Evolutionary conservation across 2,329 filamentous ascomycete species (phyloP), one percentile per base, ranked within the genome.

Genomic region (Coniochaeta sp.): DNA sequence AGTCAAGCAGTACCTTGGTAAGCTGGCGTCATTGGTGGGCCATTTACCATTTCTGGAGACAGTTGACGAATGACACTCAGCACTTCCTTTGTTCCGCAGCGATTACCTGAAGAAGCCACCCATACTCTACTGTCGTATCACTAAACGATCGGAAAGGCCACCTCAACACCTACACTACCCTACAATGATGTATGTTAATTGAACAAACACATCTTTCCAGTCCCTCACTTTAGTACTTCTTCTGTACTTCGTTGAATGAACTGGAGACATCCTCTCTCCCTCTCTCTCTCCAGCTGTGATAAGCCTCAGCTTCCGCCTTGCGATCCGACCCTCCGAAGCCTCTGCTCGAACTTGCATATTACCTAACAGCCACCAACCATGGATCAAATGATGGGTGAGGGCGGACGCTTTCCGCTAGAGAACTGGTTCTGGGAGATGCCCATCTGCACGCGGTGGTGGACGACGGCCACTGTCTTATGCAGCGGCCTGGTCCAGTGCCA

Each of bases 341-440:
- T 7, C 47, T 31, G 16, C 34, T 17, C 38, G 26, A 31, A 26
- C 22, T 31, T 47, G 8, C 6, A 11, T n/a, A n/a, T 38, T 31
- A 36, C 14, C 50, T 55, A 2, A 55, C 19, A 52, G 9, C 17
- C 14, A 57, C 16, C 57, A 59, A 64, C 36, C 63, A 85, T 85
- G 82, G 82, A 85, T 66, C 81, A 83, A 68, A 79, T 84, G 68
- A 80, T 85, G 71, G 75, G 77, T 62, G 83, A 84, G 61, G 83
- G 81, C 66, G 54, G 54, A 8, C 79, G 82, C 59, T 79, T 96
- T 70, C 95, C 93, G 47, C 82, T 99, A 8, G 95, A 98, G 76
- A 89, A 93, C 67, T 99, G 95, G 95, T 98, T 97, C 76, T 97
- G 91, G 83, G 95, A 99, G 74, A 97, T 97, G 89, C 95, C 95